These are phyloP conservation scores for Penicillium sp. DNA, from an alignment of 2,329 filamentous ascomycete species.

Conservation along the genomic window DNA sequence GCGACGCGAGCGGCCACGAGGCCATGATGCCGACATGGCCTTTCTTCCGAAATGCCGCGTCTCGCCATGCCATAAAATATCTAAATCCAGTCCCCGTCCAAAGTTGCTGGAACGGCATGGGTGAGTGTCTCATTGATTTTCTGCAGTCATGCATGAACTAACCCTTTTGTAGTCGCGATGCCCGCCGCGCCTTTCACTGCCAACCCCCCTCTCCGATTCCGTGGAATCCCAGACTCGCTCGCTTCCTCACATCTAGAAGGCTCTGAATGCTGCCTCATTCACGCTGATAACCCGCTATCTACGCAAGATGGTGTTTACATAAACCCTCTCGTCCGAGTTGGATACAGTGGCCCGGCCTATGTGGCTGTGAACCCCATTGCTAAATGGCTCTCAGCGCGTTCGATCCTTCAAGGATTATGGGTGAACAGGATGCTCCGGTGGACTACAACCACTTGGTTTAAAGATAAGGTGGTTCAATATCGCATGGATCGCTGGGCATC, in stretches of 20 bases:
- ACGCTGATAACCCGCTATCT: conserved; percentile 40
- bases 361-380: conserved; percentile 20
- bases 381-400: conserved; percentile 51
- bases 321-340: conserved; percentile 43
- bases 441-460: conserved; percentile 35
- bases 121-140: conserved; percentile 32
- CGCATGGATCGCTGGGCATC: conserved; percentile 40
- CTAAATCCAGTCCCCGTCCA: conserved; percentile 58
- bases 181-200: conserved; percentile 21
- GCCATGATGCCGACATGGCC: conserved; percentile 68
- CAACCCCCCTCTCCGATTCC: conserved; percentile 56
- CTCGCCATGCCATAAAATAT: conserved; percentile 55
- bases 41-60: conserved; percentile 55
- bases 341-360: conserved; percentile 33
- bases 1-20: conserved; percentile 65
- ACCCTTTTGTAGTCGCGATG: conserved; percentile 25
- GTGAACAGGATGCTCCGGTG: conserved; percentile 56
- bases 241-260: conserved; percentile 60
- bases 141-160: conserved; percentile 2
- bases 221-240: conserved; percentile 64
- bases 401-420: conserved; percentile 60
- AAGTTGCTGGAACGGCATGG: conserved; percentile 71
- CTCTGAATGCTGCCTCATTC: conserved; percentile 72
- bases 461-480: conserved; percentile 28
- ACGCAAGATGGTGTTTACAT: conserved; percentile 35